These are phyloP conservation scores for Cladobotryum mycophilum DNA, from an alignment of 2,329 filamentous ascomycete species.

Conservation along the genomic window DNA sequence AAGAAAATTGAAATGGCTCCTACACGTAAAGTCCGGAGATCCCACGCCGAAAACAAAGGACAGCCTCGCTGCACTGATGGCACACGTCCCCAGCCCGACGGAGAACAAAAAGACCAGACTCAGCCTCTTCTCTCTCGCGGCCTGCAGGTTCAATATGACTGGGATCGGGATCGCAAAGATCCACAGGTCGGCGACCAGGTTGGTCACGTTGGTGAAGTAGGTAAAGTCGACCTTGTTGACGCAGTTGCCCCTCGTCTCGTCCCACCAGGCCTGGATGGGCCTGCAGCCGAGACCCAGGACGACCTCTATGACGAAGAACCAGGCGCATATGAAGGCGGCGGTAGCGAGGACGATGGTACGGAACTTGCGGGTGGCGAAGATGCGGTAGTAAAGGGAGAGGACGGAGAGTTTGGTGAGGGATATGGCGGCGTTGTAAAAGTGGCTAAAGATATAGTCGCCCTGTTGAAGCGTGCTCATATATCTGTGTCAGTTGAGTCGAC, in stretches of 20 bases:
- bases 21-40: constrained; percentile 11
- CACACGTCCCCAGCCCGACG: constrained; percentile 13
- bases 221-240: constrained; percentile 12
- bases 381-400: constrained; percentile 12
- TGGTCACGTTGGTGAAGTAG: constrained; percentile 12
- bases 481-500: not conserved
- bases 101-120: constrained; percentile 12
- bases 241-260: constrained; percentile 3
- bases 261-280: constrained; percentile 11
- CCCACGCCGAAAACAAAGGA: constrained; percentile 11
- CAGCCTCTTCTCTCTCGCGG: constrained; percentile 5
- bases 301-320: constrained; percentile 12
- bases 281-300: constrained; percentile 13
- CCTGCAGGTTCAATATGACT: constrained; percentile 7
- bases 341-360: constrained; percentile 8
- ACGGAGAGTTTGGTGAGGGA: constrained; percentile 13
- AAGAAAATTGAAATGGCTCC: not conserved
- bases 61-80: constrained; percentile 11
- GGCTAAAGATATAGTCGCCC: constrained; percentile 15
- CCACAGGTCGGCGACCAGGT: constrained; percentile 11
- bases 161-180: constrained; percentile 13
- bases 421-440: constrained; percentile 14
- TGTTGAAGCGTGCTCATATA: not conserved
- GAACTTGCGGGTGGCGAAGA: constrained; percentile 10
- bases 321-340: constrained; percentile 6